phyloP scores from a whole-genome alignment of 2,329 filamentous ascomycete genomes.

The Elsinoe perseae region DNA sequence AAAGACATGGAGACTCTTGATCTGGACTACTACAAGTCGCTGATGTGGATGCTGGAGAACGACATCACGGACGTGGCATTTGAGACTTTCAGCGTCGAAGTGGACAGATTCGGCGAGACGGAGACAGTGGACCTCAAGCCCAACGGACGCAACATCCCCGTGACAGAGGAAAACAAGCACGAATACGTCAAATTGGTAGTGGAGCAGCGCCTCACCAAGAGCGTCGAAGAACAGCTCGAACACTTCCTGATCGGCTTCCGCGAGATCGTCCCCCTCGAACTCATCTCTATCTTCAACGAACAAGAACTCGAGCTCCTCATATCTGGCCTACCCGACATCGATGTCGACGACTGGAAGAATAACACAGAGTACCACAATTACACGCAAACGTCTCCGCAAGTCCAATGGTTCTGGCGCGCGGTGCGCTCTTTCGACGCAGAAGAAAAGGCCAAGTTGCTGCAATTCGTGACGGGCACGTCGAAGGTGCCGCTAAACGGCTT shows the following conservation, averaged over 20 bases:
- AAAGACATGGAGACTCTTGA: constrained; percentile 99
- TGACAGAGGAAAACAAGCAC: constrained; percentile 97
- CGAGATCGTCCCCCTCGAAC: constrained; percentile 88
- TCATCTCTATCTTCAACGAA: constrained; percentile 97
- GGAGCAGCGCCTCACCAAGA: constrained; percentile 84
- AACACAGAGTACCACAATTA: constrained; percentile 99
- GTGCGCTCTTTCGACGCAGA: constrained; percentile 97
- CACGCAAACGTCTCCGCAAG: constrained; percentile 84
- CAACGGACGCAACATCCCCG: constrained; percentile 81
- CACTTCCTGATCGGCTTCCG: constrained; percentile 86
- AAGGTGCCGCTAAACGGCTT: constrained; percentile 98
- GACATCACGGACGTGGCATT: constrained; percentile 97
- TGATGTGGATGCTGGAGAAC: constrained; percentile 97
- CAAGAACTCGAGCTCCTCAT: constrained; percentile 95
- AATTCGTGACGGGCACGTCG: constrained; percentile 96
- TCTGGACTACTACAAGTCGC: constrained; percentile 96
- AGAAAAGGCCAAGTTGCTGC: constrained; percentile 90
- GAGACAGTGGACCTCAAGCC: constrained; percentile 79
- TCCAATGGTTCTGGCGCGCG: constrained; percentile 99
- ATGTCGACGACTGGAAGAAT: constrained; percentile 98
- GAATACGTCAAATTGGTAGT: constrained; percentile 93
- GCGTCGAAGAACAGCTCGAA: constrained; percentile 90
- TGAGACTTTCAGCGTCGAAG: constrained; percentile 89
- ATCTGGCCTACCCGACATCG: constrained; percentile 92
- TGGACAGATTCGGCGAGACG: constrained; percentile 86